A percentile compares a stretch with the other conserved stretches of the same genome.
Conservation (phyloP, 768 basidiomycete species). For the Termitomyces titanicus region DNA sequence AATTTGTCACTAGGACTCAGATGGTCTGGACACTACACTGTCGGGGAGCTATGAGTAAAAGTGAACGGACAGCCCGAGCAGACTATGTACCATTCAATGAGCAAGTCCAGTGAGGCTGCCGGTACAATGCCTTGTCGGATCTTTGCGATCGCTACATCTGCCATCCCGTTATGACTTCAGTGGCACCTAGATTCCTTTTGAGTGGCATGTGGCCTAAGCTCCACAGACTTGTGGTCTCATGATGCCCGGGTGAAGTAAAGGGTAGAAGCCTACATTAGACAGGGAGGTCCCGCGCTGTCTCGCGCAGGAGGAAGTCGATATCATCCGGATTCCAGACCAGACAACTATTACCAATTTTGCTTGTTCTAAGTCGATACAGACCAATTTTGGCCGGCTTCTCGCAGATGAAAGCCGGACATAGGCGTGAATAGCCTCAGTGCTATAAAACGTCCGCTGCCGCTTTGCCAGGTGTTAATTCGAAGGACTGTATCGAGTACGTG, state of each 20-base stretch:
- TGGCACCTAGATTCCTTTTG: background rate
- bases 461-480: background rate
- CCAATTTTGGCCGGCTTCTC: background rate
- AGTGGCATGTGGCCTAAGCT: background rate
- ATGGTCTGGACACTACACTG: background rate
- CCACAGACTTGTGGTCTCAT: background rate
- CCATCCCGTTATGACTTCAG: background rate
- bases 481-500: background rate
- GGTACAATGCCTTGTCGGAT: background rate
- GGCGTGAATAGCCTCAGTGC: background rate
- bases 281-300: background rate
- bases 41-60: too few species aligned
- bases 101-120: background rate
- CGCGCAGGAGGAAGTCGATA: background rate
- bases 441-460: background rate
- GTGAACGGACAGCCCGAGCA: background rate
- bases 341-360: background rate
- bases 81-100: background rate
- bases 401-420: background rate
- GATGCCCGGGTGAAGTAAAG: too few species aligned
- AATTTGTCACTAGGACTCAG: too few species aligned
- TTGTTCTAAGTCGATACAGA: background rate
- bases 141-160: background rate
- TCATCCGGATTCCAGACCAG: too few species aligned
- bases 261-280: too few species aligned